Percentiles rank a stretch among this genome's conserved stretches.
Evolutionary conservation across 1,284 basidiomycete species (phyloP).

Genomic region (Violaceomyces palustris): DNA sequence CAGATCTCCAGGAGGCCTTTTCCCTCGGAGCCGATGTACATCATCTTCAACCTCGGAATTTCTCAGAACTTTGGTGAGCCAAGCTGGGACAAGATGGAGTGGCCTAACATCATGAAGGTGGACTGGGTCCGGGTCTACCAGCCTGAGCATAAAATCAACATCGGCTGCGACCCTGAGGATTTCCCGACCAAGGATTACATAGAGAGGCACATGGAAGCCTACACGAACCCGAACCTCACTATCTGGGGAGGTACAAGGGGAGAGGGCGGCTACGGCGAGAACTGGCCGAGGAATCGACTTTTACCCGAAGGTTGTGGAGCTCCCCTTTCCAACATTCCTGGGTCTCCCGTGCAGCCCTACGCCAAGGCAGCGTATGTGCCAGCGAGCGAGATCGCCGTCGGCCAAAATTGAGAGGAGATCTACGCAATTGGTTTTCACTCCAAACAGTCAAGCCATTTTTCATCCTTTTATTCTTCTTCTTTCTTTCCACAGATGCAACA

Average conservation of each 20-base stretch:
- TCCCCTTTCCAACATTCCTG: slow-evolving; percentile 23
- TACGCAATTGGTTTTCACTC: slow-evolving; percentile 14
- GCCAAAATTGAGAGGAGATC: slow-evolving; percentile 1
- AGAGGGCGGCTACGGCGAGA: slow-evolving; percentile 38
- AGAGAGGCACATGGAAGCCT: slow-evolving; percentile 36
- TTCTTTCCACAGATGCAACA: too few species aligned
- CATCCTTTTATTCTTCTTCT: not conserved
- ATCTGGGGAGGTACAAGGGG: slow-evolving; percentile 37
- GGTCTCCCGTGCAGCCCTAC: slow-evolving; percentile 27
- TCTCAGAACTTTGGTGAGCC: slow-evolving; percentile 21
- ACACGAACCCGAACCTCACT: slow-evolving; percentile 39
- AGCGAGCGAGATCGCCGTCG: slow-evolving; percentile 14
- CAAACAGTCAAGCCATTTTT: not conserved
- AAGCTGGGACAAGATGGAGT: slow-evolving; percentile 20
- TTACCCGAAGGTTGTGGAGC: slow-evolving; percentile 26
- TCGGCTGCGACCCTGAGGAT: slow-evolving; percentile 47
- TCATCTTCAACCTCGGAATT: slow-evolving; percentile 46
- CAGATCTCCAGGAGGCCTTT: slow-evolving; percentile 21
- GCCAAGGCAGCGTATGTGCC: slow-evolving; percentile 16
- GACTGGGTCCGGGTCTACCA: slow-evolving; percentile 42
- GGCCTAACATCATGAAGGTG: slow-evolving; percentile 31
- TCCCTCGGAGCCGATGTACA: slow-evolving; percentile 45
- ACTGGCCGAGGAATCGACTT: slow-evolving; percentile 43
- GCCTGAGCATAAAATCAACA: slow-evolving; percentile 24
- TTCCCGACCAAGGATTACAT: slow-evolving; percentile 62